These are phyloP conservation scores for Citrullus amarus DNA, from an alignment of 306 rosid species.

Conservation along the genomic window DNA sequence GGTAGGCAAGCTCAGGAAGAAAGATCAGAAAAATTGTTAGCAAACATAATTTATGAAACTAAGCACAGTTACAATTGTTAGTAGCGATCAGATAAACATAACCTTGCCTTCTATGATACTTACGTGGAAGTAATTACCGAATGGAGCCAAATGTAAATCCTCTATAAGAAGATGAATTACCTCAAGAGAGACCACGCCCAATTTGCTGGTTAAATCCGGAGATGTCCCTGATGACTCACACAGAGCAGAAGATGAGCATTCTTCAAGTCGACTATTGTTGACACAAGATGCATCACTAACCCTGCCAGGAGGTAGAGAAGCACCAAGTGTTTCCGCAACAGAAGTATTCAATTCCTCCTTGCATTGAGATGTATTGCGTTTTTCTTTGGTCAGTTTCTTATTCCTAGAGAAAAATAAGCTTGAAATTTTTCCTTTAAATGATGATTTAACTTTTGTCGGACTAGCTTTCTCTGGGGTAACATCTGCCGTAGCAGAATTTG, in stretches of 20 bases:
- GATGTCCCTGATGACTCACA: slow-evolving; percentile 27
- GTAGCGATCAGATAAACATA: background rate
- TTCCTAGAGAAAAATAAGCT: slow-evolving; percentile 75
- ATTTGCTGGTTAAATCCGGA: slow-evolving; percentile 28
- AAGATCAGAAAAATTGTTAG: background rate
- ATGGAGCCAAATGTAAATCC: background rate
- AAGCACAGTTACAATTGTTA: background rate
- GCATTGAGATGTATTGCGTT: slow-evolving; percentile 27
- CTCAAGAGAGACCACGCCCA: slow-evolving; percentile 45
- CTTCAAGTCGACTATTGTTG: slow-evolving; percentile 31
- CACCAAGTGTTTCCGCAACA: slow-evolving; percentile 24
- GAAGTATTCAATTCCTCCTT: slow-evolving; percentile 24
- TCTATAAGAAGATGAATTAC: slow-evolving; percentile 23
- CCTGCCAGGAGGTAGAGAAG: slow-evolving; percentile 20
- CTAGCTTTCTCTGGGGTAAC: slow-evolving; percentile 34
- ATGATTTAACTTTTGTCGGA: slow-evolving; percentile 56
- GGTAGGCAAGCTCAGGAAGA: background rate
- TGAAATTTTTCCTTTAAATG: slow-evolving; percentile 74
- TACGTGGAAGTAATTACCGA: background rate
- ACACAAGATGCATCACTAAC: slow-evolving; percentile 32
- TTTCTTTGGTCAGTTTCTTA: slow-evolving; percentile 61
- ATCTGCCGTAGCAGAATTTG: slow-evolving; percentile 25
- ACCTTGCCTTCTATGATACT: background rate
- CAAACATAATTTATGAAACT: background rate
- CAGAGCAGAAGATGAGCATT: slow-evolving; percentile 29